Evolutionary conservation across 441 rosid genomes (phyloP).

Genomic region (Pelargonium myrrhifolium): DNA sequence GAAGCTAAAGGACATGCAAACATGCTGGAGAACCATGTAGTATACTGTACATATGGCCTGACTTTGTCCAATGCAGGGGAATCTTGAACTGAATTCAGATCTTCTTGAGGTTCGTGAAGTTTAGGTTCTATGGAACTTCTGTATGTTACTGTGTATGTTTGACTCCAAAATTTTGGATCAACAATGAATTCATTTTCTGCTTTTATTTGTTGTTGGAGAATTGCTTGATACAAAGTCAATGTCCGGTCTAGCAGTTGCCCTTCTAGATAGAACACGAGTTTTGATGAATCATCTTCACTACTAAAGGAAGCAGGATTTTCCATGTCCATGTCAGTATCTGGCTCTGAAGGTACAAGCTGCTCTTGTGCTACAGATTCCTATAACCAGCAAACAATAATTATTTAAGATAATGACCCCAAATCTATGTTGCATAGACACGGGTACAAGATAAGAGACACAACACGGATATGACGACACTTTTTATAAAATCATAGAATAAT

Average conservation of each 20-base stretch:
- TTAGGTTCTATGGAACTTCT: conserved; percentile 36
- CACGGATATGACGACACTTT: too few relatives aligned
- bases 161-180: conserved; percentile 56
- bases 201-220: conserved; percentile 63
- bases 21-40: conserved; percentile 45
- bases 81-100: conserved; percentile 20
- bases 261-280: conserved; percentile 58
- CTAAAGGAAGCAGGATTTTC: conserved; percentile 29
- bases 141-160: conserved; percentile 54
- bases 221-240: conserved; percentile 70
- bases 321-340: conserved; percentile 20
- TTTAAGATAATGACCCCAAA: conserved; percentile 7
- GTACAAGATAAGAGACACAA: neutral
- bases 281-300: conserved; percentile 30
- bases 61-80: conserved; percentile 24
- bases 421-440: too few relatives aligned
- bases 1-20: conserved; percentile 51
- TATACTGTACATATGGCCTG: conserved; percentile 23
- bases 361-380: conserved; percentile 41
- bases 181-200: conserved; percentile 42
- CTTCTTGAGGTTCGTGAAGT: conserved; percentile 23
- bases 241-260: conserved; percentile 56
- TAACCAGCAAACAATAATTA: conserved; percentile 19
- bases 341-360: conserved; percentile 27
- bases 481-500: neutral